Conservation (phyloP, 345 rosid genomes). For the Streptanthus diversifolius region DNA sequence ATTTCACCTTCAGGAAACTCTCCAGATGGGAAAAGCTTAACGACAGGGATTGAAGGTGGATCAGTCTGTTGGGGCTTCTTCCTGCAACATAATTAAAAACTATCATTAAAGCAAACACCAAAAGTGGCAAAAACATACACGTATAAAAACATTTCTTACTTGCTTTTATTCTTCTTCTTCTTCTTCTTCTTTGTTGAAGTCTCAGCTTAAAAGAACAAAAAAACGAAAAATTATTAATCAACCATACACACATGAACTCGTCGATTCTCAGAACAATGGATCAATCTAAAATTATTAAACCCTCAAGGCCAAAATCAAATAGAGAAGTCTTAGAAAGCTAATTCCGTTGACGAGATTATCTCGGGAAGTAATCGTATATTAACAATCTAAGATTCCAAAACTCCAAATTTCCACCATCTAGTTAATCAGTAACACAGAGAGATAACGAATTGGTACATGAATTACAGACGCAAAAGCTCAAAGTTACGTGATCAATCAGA, state of each 20-base stretch:
- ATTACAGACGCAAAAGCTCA: neutral
- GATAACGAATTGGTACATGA: neutral
- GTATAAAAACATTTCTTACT: slow-evolving; percentile 45
- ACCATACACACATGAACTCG: neutral
- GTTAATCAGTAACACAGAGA: neutral
- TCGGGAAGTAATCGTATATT: neutral
- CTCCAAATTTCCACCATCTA: neutral
- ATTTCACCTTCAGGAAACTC: slow-evolving; percentile 99
- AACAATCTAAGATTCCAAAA: neutral
- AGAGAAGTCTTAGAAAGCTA: slow-evolving; percentile 1
- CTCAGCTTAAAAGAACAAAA: slow-evolving; percentile 37
- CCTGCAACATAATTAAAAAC: slow-evolving; percentile 40
- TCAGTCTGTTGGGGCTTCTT: slow-evolving; percentile 78
- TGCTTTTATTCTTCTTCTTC: slow-evolving; percentile 96
- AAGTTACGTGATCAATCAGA: neutral
- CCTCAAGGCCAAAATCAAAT: slow-evolving; percentile 9
- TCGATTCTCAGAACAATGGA: neutral
- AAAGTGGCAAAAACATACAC: neutral
- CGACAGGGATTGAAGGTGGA: slow-evolving; percentile 78
- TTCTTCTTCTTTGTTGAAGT: slow-evolving; percentile 71
- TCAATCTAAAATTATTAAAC: neutral
- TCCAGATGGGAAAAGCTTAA: slow-evolving; percentile 81
- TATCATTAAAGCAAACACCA: slow-evolving; percentile 1
- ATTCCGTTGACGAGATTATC: neutral
- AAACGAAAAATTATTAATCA: neutral